Conservation (phyloP, 805 yeast species). For the Zygoascus bituminiphila region DNA sequence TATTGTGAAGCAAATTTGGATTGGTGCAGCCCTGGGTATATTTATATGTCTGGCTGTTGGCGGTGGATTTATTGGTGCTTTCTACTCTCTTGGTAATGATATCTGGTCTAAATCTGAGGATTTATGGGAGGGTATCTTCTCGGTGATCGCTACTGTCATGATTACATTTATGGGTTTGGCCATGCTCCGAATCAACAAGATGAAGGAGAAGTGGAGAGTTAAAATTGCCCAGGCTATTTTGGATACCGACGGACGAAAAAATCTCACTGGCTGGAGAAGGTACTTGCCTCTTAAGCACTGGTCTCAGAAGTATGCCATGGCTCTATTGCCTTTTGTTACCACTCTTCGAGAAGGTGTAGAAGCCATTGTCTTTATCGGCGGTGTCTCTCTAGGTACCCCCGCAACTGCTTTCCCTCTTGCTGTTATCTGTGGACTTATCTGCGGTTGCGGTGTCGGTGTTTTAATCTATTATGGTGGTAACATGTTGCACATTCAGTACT, state of each 20-base stretch:
- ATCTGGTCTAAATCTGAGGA: conserved; percentile 85
- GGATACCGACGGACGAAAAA: conserved; percentile 29
- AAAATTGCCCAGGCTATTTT: conserved; percentile 82
- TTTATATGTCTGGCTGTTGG: conserved; percentile 77
- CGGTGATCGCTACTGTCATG: conserved; percentile 81
- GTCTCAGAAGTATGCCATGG: conserved; percentile 75
- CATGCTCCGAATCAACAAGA: conserved; percentile 89
- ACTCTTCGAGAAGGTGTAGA: conserved; percentile 94
- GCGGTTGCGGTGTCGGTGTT: conserved; percentile 67
- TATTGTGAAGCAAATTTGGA: conserved; percentile 76
- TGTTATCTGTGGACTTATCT: conserved; percentile 76
- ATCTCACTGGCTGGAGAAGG: conserved; percentile 37
- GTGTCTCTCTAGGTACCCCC: conserved; percentile 67
- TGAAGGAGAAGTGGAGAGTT: conserved; percentile 95
- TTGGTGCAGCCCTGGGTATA: conserved; percentile 68
- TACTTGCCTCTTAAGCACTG: conserved; percentile 24
- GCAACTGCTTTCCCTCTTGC: conserved; percentile 85
- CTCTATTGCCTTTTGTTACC: conserved; percentile 81
- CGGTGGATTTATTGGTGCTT: conserved; percentile 90
- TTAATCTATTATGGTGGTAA: conserved; percentile 77
- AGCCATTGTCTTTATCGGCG: conserved; percentile 93
- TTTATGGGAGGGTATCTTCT: conserved; percentile 94
- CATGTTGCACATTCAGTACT: conserved; percentile 72
- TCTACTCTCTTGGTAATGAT: conserved; percentile 72
- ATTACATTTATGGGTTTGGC: conserved; percentile 94